Conservation (phyloP, 2,329 filamentous ascomycete species). For the Aspergillus hortae region DNA sequence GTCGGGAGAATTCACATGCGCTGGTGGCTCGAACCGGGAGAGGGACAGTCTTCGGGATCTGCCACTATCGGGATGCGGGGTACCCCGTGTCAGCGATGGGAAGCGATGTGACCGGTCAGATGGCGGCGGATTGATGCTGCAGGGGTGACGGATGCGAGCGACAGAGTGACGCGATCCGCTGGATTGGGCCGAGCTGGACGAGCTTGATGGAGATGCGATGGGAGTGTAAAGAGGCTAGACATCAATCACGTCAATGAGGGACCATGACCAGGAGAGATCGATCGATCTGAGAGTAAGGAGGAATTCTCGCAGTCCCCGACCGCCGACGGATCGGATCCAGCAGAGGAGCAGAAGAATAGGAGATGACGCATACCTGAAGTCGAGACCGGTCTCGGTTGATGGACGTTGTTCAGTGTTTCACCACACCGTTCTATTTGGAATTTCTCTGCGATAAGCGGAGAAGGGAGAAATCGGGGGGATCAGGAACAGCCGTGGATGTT, state of each 20-base stretch:
- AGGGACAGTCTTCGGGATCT: background rate
- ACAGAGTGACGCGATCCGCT: background rate
- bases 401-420: background rate
- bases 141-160: background rate
- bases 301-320: background rate
- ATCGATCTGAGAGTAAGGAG: too few relatives aligned
- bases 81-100: conserved; percentile 3
- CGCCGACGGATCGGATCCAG: background rate
- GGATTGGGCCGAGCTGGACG: background rate
- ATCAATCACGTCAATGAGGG: background rate
- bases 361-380: background rate
- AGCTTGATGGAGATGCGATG: background rate
- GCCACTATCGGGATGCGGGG: conserved; percentile 4
- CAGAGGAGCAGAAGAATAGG: background rate
- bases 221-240: background rate
- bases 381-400: background rate
- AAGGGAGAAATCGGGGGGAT: background rate
- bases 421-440: background rate
- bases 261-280: background rate
- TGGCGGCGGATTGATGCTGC: background rate
- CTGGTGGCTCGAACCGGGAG: background rate
- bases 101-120: background rate
- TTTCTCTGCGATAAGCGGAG: background rate
- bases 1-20: background rate
- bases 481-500: background rate